Percentiles rank a stretch among this genome's conserved stretches.
phyloP scores from a whole-genome alignment of 768 basidiomycete genomes.

The Pulveroboletus sp. region DNA sequence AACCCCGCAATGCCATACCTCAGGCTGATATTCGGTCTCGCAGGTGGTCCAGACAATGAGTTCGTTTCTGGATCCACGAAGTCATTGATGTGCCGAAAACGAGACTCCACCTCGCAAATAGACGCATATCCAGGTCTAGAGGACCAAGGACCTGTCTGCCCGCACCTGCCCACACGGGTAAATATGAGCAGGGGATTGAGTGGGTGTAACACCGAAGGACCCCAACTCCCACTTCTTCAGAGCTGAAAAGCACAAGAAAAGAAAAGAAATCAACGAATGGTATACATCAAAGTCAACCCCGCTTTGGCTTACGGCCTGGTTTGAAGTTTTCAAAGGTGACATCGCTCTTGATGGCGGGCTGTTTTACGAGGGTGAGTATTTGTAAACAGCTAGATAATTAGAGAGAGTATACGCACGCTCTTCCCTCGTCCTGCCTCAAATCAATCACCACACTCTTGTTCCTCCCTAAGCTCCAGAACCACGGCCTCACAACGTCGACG shows the following conservation, averaged over 20 bases:
- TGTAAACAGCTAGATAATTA: neutral
- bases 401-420: conserved; percentile 35
- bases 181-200: conserved; percentile 87
- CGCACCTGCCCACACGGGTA: conserved; percentile 80
- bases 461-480: conserved; percentile 69
- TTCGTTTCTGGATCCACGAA: conserved; percentile 54
- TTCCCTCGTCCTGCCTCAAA: conserved; percentile 55
- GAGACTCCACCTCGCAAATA: conserved; percentile 74
- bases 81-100: conserved; percentile 73
- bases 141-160: conserved; percentile 74
- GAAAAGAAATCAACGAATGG: neutral
- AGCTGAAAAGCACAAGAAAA: conserved; percentile 48
- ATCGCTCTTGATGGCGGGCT: conserved; percentile 60
- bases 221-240: conserved; percentile 70
- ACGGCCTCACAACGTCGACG: conserved; percentile 66
- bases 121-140: conserved; percentile 72
- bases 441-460: conserved; percentile 75
- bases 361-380: conserved; percentile 57
- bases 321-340: conserved; percentile 74
- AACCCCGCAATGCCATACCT: conserved; percentile 71
- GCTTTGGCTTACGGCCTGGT: conserved; percentile 54
- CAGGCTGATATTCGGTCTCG: conserved; percentile 69
- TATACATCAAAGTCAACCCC: neutral
- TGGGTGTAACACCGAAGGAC: conserved; percentile 56
- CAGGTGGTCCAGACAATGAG: conserved; percentile 56